Evolutionary conservation across 2,329 filamentous ascomycete species (phyloP), one percentile per base, ranked within the genome.

Genomic region (Hypomyces perniciosus): DNA sequence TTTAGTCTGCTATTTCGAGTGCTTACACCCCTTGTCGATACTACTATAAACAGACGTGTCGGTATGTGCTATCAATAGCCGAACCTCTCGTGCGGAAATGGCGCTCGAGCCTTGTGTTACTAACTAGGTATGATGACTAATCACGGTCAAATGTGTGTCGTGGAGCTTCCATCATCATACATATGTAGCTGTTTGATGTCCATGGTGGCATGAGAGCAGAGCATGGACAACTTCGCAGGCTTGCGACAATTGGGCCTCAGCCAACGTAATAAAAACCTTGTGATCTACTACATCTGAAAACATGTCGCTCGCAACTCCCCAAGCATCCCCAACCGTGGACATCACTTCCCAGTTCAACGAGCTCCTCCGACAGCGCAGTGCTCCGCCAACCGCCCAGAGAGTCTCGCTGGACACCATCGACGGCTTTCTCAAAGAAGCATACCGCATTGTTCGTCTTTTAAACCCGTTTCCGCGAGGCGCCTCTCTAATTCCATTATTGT

Each of bases 351-450:
- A 77, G 41, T 85, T 92, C 70, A 84, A 89, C 65, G 75, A 84
- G 65, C 76, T 86, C 43, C 77, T 92, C 27, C 77, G 78, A 61
- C 71, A 76, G 59, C 80, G 80, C 55, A 71, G 80, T 67, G 77
- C 78, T 41, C 71, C 72, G 29, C 70, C 75, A 6, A 74, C 78
- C 9, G 70, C 63, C 48, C 62, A 61, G 42, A 61, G 63, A 56
- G 75, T 75, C 56, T 72, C 66, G 51, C 60, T 75, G 44, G 72
- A 78, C 57, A 77, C 70, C 59, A 79, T 93, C 46, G 88, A 96
- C 66, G 86, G 87, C 61, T 99, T 97, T 65, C 75, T 97, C 33
- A 90, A 92, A 65, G 92, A 97, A 71, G 93, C 93, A 48, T 93
- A 95, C 71, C 83, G 86, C 20, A 54, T 54, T 40, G 52, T 54